Percentiles rank a stretch among this genome's conserved stretches.
Conservation (phyloP, 2,329 filamentous ascomycete genomes). For the Scytalidium lignicola region DNA sequence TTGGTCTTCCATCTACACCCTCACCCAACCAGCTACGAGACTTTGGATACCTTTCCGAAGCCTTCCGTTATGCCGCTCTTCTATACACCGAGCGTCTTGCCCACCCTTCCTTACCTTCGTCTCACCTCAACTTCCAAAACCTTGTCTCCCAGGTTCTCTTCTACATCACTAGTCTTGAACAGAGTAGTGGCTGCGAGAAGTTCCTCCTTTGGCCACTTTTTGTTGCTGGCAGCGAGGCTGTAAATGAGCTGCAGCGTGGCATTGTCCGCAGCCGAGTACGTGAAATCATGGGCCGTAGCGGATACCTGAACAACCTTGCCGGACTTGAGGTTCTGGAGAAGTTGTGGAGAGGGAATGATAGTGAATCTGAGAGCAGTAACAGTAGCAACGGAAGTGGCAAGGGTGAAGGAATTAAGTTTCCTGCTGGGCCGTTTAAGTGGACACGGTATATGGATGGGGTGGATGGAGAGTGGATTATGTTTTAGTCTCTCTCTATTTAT, state of each 20-base stretch:
- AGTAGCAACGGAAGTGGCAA: slow-evolving; percentile 1
- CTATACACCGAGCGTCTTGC: slow-evolving; percentile 87
- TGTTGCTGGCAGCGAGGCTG: slow-evolving; percentile 83
- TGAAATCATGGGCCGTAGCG: slow-evolving; percentile 82
- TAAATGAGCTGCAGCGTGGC: slow-evolving; percentile 71
- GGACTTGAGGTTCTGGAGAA: slow-evolving; percentile 81
- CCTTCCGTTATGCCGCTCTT: slow-evolving; percentile 83
- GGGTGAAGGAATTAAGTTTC: neutral
- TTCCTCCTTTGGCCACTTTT: slow-evolving; percentile 93
- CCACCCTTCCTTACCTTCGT: slow-evolving; percentile 66
- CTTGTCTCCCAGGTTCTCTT: slow-evolving; percentile 77
- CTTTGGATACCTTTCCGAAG: slow-evolving; percentile 77
- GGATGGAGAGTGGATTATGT: slow-evolving; percentile 64
- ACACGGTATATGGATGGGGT: slow-evolving; percentile 28
- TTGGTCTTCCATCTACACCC: slow-evolving; percentile 43
- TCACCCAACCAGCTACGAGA: slow-evolving; percentile 64
- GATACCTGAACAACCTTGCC: slow-evolving; percentile 89
- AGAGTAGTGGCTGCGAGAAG: slow-evolving; percentile 69
- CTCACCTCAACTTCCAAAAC: slow-evolving; percentile 73
- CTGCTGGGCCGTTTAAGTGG: slow-evolving; percentile 22
- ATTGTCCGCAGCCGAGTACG: slow-evolving; percentile 75
- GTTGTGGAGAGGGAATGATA: slow-evolving; percentile 54
- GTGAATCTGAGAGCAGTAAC: neutral
- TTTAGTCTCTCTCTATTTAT: slow-evolving; percentile 30
- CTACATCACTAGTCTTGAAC: slow-evolving; percentile 75